These are phyloP conservation scores for Cryptosporidium bovis DNA, from an alignment of 169 alveolate species.

Conservation along the genomic window DNA sequence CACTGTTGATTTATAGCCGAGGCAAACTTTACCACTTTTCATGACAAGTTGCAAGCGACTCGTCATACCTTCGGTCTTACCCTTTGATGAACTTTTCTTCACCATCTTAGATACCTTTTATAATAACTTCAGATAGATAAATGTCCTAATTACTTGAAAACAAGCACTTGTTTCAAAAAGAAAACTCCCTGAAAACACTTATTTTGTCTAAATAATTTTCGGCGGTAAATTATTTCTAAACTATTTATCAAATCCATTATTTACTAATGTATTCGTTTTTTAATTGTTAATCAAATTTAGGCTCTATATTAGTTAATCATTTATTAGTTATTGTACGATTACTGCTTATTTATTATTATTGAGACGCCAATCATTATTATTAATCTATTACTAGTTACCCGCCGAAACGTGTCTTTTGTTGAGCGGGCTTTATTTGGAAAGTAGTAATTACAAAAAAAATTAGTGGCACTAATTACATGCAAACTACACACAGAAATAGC, in stretches of 20 bases:
- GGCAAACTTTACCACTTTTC: constrained; percentile 96
- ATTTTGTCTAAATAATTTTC: too few relatives aligned
- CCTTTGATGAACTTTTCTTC: constrained; percentile 88
- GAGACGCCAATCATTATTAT: not conserved
- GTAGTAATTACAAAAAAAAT: not conserved
- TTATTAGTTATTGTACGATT: not conserved
- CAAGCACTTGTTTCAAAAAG: too few relatives aligned
- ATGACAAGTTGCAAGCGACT: constrained; percentile 95
- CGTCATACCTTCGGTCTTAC: constrained; percentile 93
- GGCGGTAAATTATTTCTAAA: too few relatives aligned
- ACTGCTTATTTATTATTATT: not conserved
- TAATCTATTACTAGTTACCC: constrained; percentile 14
- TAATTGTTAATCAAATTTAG: too few relatives aligned
- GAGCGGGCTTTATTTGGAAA: constrained; percentile 73
- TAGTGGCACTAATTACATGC: constrained; percentile 46
- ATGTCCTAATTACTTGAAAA: not conserved
- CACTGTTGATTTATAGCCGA: constrained; percentile 95
- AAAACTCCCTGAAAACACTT: too few relatives aligned
- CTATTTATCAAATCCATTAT: too few relatives aligned
- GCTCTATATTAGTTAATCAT: too few relatives aligned
- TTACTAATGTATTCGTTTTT: too few relatives aligned
- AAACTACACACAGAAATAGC: constrained; percentile 7
- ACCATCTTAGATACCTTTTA: constrained; percentile 81
- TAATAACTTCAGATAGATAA: not conserved
- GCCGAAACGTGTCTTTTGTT: constrained; percentile 24